Evolutionary conservation across 179 eudicot genomes (phyloP).

Genomic region (Silene coronaria): DNA sequence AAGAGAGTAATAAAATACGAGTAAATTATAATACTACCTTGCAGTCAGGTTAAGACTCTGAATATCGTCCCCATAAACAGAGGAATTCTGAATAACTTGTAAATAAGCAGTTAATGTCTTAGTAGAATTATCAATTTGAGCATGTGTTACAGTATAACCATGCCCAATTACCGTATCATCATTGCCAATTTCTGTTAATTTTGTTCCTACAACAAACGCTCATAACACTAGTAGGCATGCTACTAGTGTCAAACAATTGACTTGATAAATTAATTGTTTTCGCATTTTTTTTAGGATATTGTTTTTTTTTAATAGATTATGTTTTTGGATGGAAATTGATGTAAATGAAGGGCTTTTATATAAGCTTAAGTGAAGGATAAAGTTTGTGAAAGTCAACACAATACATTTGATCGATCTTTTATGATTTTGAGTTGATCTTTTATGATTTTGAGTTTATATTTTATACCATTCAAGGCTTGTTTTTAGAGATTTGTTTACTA

Average conservation of each 20-base stretch:
- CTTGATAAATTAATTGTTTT: neutral
- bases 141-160: slow-evolving; percentile 28
- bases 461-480: too few relatives aligned
- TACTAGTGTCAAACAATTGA: neutral
- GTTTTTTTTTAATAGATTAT: too few relatives aligned
- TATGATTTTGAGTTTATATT: too few relatives aligned
- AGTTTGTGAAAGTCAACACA: too few relatives aligned
- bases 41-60: slow-evolving; percentile 30
- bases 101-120: slow-evolving; percentile 23
- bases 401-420: too few relatives aligned
- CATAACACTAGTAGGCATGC: slow-evolving; percentile 4
- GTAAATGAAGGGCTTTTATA: too few relatives aligned
- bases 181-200: neutral
- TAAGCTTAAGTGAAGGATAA: too few relatives aligned
- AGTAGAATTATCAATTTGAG: slow-evolving; percentile 9
- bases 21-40: slow-evolving; percentile 25
- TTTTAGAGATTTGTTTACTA: too few relatives aligned
- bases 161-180: slow-evolving; percentile 16
- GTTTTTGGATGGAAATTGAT: too few relatives aligned
- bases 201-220: neutral
- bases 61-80: slow-evolving; percentile 30
- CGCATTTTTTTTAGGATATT: neutral
- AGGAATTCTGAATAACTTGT: slow-evolving; percentile 23
- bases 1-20: too few relatives aligned
- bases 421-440: too few relatives aligned